Conservation (phyloP, 2,329 filamentous ascomycete genomes). For the Ophiostoma sp. region DNA sequence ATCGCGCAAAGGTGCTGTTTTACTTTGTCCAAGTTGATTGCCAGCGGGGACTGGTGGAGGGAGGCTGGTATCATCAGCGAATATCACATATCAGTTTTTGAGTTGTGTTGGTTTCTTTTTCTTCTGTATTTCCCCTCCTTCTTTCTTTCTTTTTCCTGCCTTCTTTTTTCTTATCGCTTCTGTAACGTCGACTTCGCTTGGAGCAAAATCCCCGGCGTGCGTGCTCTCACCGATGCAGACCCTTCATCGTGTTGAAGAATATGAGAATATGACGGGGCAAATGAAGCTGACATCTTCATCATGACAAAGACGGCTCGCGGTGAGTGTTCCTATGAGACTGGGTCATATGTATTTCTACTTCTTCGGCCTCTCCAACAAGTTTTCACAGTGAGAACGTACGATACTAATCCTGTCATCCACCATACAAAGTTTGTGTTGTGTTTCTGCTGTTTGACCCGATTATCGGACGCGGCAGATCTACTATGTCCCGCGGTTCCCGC, state of each 20-base stretch:
- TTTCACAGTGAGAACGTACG: background rate
- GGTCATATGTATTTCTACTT: background rate
- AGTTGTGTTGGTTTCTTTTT: background rate
- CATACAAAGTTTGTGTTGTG: background rate
- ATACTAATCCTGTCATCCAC: background rate
- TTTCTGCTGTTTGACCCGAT: background rate
- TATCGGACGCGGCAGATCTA: background rate
- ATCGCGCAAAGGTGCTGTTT: background rate
- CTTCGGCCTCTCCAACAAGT: background rate
- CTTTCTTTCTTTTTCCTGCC: background rate
- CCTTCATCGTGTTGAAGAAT: too few species aligned
- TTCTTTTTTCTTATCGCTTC: background rate
- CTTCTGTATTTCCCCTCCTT: background rate
- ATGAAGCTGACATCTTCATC: background rate
- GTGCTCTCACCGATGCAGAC: background rate
- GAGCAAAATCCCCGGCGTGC: background rate
- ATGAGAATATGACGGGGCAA: too few species aligned
- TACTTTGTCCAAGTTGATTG: background rate
- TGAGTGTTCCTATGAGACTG: background rate
- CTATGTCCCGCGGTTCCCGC: background rate
- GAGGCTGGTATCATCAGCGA: background rate
- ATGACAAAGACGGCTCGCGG: background rate
- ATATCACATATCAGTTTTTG: background rate
- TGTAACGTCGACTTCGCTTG: background rate
- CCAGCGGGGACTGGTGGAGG: background rate